Evolutionary conservation across 176 grass and related monocot genomes (phyloP), one percentile per base, ranked within the genome.

Genomic region (Tillandsia leiboldiana): DNA sequence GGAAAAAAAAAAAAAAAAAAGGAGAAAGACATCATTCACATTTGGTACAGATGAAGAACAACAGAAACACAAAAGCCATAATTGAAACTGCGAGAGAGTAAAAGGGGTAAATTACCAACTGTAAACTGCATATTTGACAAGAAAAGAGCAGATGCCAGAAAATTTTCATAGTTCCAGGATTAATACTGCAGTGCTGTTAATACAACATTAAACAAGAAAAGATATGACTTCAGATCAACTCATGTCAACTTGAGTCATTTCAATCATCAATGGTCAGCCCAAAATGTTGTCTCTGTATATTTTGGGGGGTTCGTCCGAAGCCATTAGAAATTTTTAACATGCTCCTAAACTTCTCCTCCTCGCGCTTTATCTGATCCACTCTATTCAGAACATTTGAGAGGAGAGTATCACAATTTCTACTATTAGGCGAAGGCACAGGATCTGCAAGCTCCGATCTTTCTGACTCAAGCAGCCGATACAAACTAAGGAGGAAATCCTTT

Each of bases 401-500:
- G 65, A 85, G 82, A 33, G 23, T 49, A 57, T 75, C 63, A n/a
- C 74, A 92, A n/a, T 78, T 70, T 65, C 83, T 71, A 49, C 51
- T 49, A 65, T 72, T 53, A n/a, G 79, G 47, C 42, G 83, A 75
- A 66, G 84, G 81, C 29, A 54, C 17, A 51, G 93, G 89, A 78
- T 90, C 65, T 9, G 72, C 67, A 50, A 97, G 85, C 50, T 64
- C 54, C 51, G 68, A 48, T 74, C 83, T 92, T 70, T 85, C 86
- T 22, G 54, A 72, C 33, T 90, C 83, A 70, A 92, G 86, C 69
- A 78, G 71, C 48, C 77, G 74, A 72, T 97, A 81, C 50, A 83
- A 81, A 65, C 86, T 73, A 57, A 97, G 81, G 63, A 97, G 75
- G 18, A 51, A 78, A 76, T 99, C 89, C 75, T 90, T 93, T 57